Evolutionary conservation across 2,329 filamentous ascomycete species (phyloP), one percentile per base, ranked within the genome.

Genomic region (Exophiala alcalophila): DNA sequence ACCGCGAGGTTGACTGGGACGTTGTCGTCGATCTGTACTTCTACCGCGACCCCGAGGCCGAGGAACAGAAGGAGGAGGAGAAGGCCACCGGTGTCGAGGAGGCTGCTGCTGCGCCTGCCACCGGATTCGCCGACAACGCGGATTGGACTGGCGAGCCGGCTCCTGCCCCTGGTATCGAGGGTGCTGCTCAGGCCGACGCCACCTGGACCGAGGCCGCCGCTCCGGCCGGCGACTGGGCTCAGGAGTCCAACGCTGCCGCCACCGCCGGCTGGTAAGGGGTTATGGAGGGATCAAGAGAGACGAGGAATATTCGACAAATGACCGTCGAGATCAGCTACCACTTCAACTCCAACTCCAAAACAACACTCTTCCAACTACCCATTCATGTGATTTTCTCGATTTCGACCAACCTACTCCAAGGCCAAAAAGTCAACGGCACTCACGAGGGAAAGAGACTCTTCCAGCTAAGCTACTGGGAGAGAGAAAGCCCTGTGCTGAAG

Each of bases 21-120:
- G 85, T 94, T 74, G 97, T 98, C 84, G 88, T 94, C 65, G 92
- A 98, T 84, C 77, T 98, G 65, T 98, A 98, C 88, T 98, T 98
- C 84, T 96, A 98, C 86, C 92, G 94, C 71, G 94, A 98, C 76
- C 92, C 94, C 63, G 92, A 98, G 77, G 89, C 90, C 60, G 92
- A 98, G 83, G 92, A 95, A 71, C 91, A 95, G 82, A 95, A 98
- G 78, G 67, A 86, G 68, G 91, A 97, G 79, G 64, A 74, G 61
- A 95, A 97, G 84, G 76, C 83, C 54, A 77, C 86, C 57, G 84
- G 81, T 64, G 84, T 78, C 60, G 90, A 95, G 59, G 91, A 96
- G 75, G 88, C 83, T 60, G 65, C 85, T 52, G 83, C 73, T 60
- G 81, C 86, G 59, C 81, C 92, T 61, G 89, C 92, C 69, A 74